phyloP scores from a whole-genome alignment of 805 yeast genomes.

The Candida boleticola region DNA sequence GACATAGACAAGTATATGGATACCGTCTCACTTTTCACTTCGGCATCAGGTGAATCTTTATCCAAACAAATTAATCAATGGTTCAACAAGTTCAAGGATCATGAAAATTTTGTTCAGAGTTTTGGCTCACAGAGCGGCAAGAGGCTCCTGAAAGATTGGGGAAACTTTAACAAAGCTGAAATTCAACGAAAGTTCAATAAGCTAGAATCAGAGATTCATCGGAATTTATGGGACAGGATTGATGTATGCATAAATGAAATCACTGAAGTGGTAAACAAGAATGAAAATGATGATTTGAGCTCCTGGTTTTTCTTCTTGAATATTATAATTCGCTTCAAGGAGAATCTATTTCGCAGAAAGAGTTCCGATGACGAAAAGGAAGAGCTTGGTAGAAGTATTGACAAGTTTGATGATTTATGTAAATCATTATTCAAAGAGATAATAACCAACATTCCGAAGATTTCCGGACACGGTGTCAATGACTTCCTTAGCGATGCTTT shows the following conservation, averaged over 20 bases:
- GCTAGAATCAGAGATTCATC: conserved; percentile 9
- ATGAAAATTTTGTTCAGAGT: conserved; percentile 5
- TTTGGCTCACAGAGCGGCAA: background rate
- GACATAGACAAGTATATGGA: conserved; percentile 28
- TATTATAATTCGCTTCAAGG: conserved; percentile 3
- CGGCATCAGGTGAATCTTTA: conserved; percentile 1
- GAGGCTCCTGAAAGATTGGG: conserved; percentile 11
- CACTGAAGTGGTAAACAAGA: background rate
- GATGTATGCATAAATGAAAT: conserved; percentile 8
- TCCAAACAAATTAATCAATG: conserved; percentile 12
- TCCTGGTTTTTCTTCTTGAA: conserved; percentile 13
- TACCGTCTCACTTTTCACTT: conserved; percentile 4
- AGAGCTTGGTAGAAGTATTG: background rate
- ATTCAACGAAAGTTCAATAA: conserved; percentile 13
- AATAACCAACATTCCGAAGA: conserved; percentile 2
- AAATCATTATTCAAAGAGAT: conserved; percentile 3
- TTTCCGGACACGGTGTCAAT: background rate
- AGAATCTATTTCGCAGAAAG: conserved; percentile 8
- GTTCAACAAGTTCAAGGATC: conserved; percentile 13
- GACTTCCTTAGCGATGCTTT: too few species aligned
- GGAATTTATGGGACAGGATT: conserved; percentile 11
- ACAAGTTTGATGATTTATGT: conserved; percentile 5
- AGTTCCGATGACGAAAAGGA: background rate
- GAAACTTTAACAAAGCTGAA: conserved; percentile 14
- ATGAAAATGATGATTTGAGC: background rate